A percentile compares a stretch with the other conserved stretches of the same genome.
phyloP scores from a whole-genome alignment of 805 yeast genomes.

The Scheffersomyces lignosus region DNA sequence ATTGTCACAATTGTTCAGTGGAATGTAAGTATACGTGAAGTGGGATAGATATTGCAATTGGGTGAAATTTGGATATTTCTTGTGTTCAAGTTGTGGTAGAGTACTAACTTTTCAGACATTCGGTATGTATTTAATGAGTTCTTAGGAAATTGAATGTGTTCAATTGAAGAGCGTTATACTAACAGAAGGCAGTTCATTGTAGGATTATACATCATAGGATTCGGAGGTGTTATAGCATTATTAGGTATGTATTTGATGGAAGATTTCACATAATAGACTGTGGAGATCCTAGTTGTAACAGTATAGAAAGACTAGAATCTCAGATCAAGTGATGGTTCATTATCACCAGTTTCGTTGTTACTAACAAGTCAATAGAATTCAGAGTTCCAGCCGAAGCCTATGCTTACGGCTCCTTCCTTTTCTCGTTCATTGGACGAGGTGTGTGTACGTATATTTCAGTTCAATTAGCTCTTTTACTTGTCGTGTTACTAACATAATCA shows the following conservation, averaged over 20 bases:
- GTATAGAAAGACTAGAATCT: too few relatives aligned
- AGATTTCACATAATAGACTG: neutral
- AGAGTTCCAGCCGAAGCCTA: slow-evolving; percentile 59
- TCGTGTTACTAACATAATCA: slow-evolving; percentile 9
- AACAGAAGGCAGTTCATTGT: slow-evolving; percentile 43
- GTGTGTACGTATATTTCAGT: slow-evolving; percentile 44
- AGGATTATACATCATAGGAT: slow-evolving; percentile 55
- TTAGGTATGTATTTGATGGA: slow-evolving; percentile 49
- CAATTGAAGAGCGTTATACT: neutral
- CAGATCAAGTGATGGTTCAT: too few relatives aligned
- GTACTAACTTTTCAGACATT: slow-evolving; percentile 30
- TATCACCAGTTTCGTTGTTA: neutral
- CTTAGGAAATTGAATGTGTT: neutral
- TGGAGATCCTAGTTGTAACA: neutral
- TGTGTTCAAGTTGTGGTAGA: slow-evolving; percentile 1
- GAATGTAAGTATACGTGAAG: slow-evolving; percentile 37
- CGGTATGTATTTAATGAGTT: slow-evolving; percentile 28
- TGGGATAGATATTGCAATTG: too few relatives aligned
- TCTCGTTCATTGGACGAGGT: slow-evolving; percentile 76
- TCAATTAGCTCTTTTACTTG: slow-evolving; percentile 10
- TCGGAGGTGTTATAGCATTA: slow-evolving; percentile 55
- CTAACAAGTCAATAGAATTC: slow-evolving; percentile 38
- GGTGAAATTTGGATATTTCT: too few relatives aligned
- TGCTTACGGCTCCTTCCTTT: slow-evolving; percentile 65
- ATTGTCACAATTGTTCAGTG: slow-evolving; percentile 49